Conservation (phyloP, 139 green algal species). For the Raphidocelis subcapitata region DNA sequence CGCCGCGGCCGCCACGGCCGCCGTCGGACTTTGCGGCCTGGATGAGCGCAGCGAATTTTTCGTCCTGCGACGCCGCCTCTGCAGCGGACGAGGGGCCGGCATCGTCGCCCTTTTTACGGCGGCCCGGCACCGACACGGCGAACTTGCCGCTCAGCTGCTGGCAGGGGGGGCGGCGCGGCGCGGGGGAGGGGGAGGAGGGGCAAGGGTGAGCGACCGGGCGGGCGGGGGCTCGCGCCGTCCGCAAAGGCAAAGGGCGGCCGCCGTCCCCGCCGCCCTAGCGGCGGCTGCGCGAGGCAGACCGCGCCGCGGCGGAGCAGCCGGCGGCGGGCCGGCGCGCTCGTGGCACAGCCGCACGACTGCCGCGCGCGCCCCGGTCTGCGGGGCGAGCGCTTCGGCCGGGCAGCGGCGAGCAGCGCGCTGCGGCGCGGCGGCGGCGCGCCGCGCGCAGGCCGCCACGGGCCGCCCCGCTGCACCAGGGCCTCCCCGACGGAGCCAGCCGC, state of each 20-base stretch:
- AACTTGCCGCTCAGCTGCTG: conserved; percentile 8
- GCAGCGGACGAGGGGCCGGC: background rate
- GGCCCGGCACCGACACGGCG: conserved; percentile 14
- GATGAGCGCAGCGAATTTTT: conserved; percentile 23
- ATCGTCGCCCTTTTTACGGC: conserved; percentile 18
- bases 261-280: background rate
- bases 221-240: background rate
- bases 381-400: no score
- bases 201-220: background rate
- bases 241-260: background rate
- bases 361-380: no score
- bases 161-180: no score
- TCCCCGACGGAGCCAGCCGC: no score
- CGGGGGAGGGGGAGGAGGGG: background rate
- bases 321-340: background rate
- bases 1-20: conserved; percentile 16
- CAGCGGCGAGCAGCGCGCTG: no score
- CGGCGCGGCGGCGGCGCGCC: no score
- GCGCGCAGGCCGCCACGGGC: no score
- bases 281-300: background rate
- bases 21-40: conserved; percentile 8
- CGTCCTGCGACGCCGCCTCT: conserved; percentile 23
- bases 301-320: background rate
- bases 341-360: no score
- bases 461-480: no score